Conservation (phyloP, 352 stramenopile genomes). For the Phytophthora cajani region DNA sequence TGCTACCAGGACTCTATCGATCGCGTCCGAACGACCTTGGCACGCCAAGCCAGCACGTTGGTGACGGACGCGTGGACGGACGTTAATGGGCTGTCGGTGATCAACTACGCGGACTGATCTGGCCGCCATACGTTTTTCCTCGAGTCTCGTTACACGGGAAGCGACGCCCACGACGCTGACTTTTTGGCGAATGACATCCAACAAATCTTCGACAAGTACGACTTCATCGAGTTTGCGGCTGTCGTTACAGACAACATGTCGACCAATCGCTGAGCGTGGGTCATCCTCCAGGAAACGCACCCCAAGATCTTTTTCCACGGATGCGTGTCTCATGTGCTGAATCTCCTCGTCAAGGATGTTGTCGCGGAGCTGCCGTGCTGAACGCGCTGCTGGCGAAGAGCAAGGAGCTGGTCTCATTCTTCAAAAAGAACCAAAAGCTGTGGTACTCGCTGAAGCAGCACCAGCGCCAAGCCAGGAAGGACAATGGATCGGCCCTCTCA, state of each 20-base stretch:
- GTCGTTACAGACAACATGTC: neutral
- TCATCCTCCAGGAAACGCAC: neutral
- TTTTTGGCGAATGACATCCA: neutral
- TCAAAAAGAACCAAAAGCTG: neutral
- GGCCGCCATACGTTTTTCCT: neutral
- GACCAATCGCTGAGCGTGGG: neutral
- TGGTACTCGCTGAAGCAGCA: neutral
- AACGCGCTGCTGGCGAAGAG: neutral
- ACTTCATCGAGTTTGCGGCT: neutral
- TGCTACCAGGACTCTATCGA: no score
- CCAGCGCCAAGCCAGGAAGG: neutral
- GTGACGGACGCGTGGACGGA: neutral
- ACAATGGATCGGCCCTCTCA: no score
- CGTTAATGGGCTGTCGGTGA: neutral
- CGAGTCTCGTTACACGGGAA: neutral
- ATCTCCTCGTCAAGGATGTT: neutral
- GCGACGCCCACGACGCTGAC: neutral
- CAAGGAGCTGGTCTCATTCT: neutral
- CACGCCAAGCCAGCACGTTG: no score
- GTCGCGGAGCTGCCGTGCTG: neutral
- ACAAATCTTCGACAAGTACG: neutral
- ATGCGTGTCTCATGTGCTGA: neutral
- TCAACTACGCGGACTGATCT: neutral
- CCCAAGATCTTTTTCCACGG: neutral
- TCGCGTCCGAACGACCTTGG: no score